Evolutionary conservation across 2,329 filamentous ascomycete species (phyloP).

Genomic region (Paraphoma sp.): DNA sequence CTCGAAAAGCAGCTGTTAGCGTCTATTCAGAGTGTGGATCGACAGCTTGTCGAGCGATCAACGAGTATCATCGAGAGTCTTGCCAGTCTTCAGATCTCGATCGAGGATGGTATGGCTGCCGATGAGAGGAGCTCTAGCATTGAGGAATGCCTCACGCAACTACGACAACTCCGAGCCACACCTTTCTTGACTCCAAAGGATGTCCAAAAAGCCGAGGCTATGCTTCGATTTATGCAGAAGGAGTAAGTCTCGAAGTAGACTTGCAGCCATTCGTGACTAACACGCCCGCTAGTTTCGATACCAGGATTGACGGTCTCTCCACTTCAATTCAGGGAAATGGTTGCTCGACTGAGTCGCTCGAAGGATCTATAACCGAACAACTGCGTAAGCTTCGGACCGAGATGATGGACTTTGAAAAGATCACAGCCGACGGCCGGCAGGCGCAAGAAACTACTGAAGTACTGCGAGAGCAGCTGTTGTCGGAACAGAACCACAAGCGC

Average conservation of each 20-base stretch:
- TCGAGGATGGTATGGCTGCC: conserved; percentile 6
- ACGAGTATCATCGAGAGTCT: conserved; percentile 22
- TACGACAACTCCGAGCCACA: conserved; percentile 22
- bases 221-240: conserved; percentile 28
- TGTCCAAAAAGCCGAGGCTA: conserved; percentile 27
- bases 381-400: conserved; percentile 21
- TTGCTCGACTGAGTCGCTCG: conserved; percentile 10
- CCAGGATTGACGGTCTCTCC: conserved; percentile 20
- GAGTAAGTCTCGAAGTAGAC: conserved; percentile 18
- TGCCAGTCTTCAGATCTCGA: conserved; percentile 11
- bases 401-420: conserved; percentile 27
- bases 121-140: conserved; percentile 5
- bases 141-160: conserved; percentile 22
- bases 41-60: conserved; percentile 16
- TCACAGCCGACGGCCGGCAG: conserved; percentile 18
- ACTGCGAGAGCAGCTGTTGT: conserved; percentile 22
- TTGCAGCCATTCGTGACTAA: background rate
- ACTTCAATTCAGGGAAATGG: background rate
- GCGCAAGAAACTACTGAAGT: conserved; percentile 16
- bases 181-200: conserved; percentile 28
- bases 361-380: conserved; percentile 18
- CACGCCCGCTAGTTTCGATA: conserved; percentile 19
- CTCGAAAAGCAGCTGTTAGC: conserved; percentile 29
- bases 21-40: conserved; percentile 19
- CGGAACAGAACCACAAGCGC: conserved; percentile 16